phyloP scores from a whole-genome alignment of 2,329 filamentous ascomycete species.

The Juglanconis oblonga region DNA sequence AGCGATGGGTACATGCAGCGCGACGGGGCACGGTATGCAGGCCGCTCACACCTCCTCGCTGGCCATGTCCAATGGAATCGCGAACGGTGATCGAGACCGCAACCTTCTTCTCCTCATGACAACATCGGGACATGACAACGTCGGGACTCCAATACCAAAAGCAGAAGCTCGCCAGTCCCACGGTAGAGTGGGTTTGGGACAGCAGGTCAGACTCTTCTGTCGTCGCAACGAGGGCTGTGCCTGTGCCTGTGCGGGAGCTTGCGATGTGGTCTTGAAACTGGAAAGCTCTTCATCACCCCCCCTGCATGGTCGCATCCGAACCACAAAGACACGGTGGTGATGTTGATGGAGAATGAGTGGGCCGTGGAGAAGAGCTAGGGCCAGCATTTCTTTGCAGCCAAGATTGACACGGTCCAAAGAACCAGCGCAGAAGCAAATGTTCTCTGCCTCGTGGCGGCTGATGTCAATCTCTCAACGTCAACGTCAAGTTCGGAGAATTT shows the following conservation, averaged over 20 bases:
- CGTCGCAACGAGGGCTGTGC: background rate
- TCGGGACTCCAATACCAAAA: background rate
- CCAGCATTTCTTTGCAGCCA: background rate
- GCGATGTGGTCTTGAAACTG: conserved; percentile 11
- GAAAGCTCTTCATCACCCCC: background rate
- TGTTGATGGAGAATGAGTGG: background rate
- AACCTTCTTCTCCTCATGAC: conserved; percentile 10
- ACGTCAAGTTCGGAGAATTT: background rate
- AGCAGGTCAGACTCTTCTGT: background rate
- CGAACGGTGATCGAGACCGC: background rate
- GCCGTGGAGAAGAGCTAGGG: background rate
- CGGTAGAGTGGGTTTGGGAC: background rate
- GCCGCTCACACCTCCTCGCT: conserved; percentile 5
- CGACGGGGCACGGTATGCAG: conserved; percentile 17
- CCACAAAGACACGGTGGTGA: conserved; percentile 10
- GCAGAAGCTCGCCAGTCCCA: conserved; percentile 4
- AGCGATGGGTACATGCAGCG: conserved; percentile 12
- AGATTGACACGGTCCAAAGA: too few species aligned
- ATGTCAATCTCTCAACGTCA: too few species aligned
- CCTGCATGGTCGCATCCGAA: conserved; percentile 15
- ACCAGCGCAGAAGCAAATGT: background rate
- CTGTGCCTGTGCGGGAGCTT: background rate
- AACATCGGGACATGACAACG: background rate
- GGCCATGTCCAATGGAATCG: conserved; percentile 13
- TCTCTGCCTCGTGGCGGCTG: background rate